Conservation (phyloP, 2,329 filamentous ascomycete genomes). For the Scytalidium lignicola region DNA sequence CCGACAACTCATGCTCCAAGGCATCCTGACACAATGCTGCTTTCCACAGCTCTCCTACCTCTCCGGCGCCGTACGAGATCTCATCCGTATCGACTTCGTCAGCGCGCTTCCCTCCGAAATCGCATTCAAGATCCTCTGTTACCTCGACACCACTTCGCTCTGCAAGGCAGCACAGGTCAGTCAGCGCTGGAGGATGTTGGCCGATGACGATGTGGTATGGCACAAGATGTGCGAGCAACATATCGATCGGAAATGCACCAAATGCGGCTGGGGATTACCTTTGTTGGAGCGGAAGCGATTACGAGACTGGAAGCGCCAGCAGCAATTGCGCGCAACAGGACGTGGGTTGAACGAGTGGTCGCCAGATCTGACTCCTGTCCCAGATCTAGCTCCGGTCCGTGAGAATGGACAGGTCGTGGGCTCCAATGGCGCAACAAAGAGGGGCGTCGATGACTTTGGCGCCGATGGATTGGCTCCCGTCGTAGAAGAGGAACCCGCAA, state of each 20-base stretch:
- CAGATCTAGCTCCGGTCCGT: slow-evolving; percentile 26
- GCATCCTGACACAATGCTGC: slow-evolving; percentile 93
- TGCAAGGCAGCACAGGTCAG: slow-evolving; percentile 97
- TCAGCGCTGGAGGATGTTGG: slow-evolving; percentile 76
- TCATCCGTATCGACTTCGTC: slow-evolving; percentile 97
- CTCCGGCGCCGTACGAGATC: slow-evolving; percentile 82
- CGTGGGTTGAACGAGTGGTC: slow-evolving; percentile 50
- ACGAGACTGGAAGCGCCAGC: slow-evolving; percentile 72
- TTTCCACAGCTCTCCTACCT: slow-evolving; percentile 95
- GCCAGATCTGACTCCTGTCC: slow-evolving; percentile 42
- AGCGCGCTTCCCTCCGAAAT: slow-evolving; percentile 84
- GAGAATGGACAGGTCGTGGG: slow-evolving; percentile 4
- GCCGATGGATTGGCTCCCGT: slow-evolving; percentile 6
- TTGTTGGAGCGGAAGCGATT: slow-evolving; percentile 83
- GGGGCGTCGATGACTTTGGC: slow-evolving; percentile 15
- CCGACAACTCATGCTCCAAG: slow-evolving; percentile 92
- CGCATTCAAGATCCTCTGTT: slow-evolving; percentile 87
- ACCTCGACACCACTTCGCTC: slow-evolving; percentile 86
- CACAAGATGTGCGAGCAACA: slow-evolving; percentile 98
- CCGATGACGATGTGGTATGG: slow-evolving; percentile 98
- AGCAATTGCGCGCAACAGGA: slow-evolving; percentile 63
- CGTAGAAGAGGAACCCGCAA: slow-evolving; percentile 13
- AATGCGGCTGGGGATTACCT: slow-evolving; percentile 93
- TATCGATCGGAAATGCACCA: slow-evolving; percentile 87
- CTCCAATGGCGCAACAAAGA: slow-evolving; percentile 16